Percentiles rank a stretch among this genome's conserved stretches.
phyloP scores from a whole-genome alignment of 1,139 yeast genomes.

The Hyphopichia pseudoburtonii region DNA sequence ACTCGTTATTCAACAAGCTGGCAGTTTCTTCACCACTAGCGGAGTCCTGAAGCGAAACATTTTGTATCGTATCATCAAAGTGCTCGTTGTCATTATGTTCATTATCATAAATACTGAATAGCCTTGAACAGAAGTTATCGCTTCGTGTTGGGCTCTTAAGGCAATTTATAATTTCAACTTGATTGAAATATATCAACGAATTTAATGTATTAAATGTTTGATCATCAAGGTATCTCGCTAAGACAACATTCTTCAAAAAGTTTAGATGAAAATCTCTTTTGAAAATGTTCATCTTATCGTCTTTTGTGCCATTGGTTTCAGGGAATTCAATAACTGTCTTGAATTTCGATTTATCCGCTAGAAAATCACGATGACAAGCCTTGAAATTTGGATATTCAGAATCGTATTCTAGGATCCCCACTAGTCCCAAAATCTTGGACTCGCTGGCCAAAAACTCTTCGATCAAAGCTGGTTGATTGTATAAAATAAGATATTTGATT shows the following conservation, averaged over 20 bases:
- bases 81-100: conserved; percentile 9
- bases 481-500: conserved; percentile 64
- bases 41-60: too few relatives aligned
- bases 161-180: conserved; percentile 66
- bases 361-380: conserved; percentile 73
- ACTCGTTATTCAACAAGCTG: too few relatives aligned
- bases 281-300: conserved; percentile 51
- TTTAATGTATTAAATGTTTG: conserved; percentile 64
- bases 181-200: conserved; percentile 66
- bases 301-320: conserved; percentile 28
- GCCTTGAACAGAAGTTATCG: conserved; percentile 40
- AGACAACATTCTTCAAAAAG: conserved; percentile 80
- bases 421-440: conserved; percentile 57
- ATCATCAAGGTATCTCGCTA: conserved; percentile 82
- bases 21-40: too few relatives aligned
- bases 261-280: conserved; percentile 75
- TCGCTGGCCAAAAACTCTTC: conserved; percentile 65
- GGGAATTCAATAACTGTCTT: conserved; percentile 76
- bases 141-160: conserved; percentile 52
- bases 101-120: conserved; percentile 55
- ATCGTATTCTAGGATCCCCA: conserved; percentile 90
- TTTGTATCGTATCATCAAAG: conserved; percentile 3
- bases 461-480: conserved; percentile 68
- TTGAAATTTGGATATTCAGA: conserved; percentile 78
- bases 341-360: conserved; percentile 58